These are phyloP conservation scores for Avicennia marina DNA, from an alignment of 257 asterid species.

Conservation along the genomic window DNA sequence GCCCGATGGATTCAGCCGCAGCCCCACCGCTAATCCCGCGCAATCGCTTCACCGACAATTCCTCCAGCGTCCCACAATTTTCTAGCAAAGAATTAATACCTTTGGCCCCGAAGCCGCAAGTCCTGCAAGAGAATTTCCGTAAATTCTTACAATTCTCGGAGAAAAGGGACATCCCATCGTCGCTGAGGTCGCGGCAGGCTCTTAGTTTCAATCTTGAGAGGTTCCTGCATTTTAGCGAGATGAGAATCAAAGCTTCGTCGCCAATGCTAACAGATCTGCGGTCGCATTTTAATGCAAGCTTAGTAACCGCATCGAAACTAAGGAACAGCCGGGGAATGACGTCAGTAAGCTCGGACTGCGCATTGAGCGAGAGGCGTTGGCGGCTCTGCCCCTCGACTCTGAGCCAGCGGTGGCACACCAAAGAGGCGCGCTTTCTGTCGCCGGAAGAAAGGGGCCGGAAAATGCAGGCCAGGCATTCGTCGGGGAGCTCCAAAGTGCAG, in stretches of 20 bases:
- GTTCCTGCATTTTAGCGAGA: background rate
- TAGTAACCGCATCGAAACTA: constrained; percentile 74
- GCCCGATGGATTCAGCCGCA: too few relatives aligned
- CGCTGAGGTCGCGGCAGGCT: background rate
- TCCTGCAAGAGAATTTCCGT: background rate
- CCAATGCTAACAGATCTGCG: constrained; percentile 50
- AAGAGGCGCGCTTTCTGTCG: constrained; percentile 19
- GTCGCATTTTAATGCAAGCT: constrained; percentile 79
- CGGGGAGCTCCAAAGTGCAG: too few relatives aligned
- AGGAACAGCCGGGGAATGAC: constrained; percentile 40
- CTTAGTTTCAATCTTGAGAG: background rate
- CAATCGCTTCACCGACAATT: background rate
- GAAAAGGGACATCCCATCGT: background rate
- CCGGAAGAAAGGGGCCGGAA: too few relatives aligned
- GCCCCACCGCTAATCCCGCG: background rate
- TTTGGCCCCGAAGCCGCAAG: background rate
- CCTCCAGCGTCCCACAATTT: background rate
- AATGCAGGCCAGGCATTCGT: too few relatives aligned
- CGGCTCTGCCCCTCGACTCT: constrained; percentile 80
- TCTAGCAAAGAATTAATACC: background rate
- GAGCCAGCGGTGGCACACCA: constrained; percentile 81
- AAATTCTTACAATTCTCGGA: background rate
- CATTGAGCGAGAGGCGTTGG: constrained; percentile 69
- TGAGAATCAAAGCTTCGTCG: background rate
- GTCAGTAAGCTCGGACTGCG: constrained; percentile 44